Evolutionary conservation across 2,329 filamentous ascomycete genomes (phyloP).

Genomic region (Dactylellina haptotyla): DNA sequence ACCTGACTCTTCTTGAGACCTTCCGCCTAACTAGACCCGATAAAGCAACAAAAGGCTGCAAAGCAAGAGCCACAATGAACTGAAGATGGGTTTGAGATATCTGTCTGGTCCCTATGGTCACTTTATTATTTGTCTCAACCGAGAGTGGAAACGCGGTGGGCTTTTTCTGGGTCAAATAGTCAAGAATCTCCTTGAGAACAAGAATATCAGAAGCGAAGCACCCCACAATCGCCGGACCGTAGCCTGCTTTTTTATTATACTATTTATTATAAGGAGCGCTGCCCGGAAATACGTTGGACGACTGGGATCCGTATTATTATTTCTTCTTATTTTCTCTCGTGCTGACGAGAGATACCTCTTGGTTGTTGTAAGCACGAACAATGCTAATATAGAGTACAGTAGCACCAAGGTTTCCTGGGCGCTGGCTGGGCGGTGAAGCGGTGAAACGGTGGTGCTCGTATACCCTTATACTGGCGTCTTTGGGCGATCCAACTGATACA

Average conservation of each 20-base stretch:
- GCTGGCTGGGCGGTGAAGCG: constrained; percentile 43
- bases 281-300: neutral
- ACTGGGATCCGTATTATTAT: neutral
- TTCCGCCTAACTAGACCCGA: constrained; percentile 29
- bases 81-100: constrained; percentile 14
- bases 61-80: too few relatives aligned
- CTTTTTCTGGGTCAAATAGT: neutral
- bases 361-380: too few relatives aligned
- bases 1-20: constrained; percentile 21
- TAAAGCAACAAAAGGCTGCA: constrained; percentile 14
- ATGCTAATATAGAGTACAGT: constrained; percentile 52
- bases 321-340: neutral
- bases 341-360: constrained; percentile 28
- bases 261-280: constrained; percentile 1
- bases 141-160: constrained; percentile 15
- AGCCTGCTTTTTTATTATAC: constrained; percentile 23
- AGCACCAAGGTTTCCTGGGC: constrained; percentile 40
- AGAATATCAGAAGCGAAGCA: constrained; percentile 13
- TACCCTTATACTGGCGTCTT: neutral
- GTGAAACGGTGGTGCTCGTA: neutral
- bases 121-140: constrained; percentile 20
- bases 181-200: neutral
- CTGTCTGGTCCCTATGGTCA: too few relatives aligned
- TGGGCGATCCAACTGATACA: neutral
- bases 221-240: constrained; percentile 44